Evolutionary conservation across 306 rosid species (phyloP).

Genomic region (Cucurbita moschata): DNA sequence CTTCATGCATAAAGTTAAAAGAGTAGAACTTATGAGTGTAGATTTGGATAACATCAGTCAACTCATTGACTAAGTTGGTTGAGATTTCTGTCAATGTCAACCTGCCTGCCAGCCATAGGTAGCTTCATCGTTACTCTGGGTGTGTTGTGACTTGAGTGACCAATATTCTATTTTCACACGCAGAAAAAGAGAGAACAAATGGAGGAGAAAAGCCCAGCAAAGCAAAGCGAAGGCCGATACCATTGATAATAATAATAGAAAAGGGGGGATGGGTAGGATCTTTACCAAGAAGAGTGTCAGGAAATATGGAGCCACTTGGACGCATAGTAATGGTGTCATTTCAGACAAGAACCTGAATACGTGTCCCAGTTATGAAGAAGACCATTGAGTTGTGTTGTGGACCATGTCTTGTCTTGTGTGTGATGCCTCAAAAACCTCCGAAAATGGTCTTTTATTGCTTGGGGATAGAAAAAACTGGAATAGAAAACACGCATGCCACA

Average conservation of each 20-base stretch:
- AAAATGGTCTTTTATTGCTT: not conserved
- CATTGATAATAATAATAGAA: not conserved
- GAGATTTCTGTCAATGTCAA: not conserved
- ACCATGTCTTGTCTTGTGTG: not conserved
- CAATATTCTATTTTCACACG: too few relatives aligned
- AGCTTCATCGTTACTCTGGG: not conserved
- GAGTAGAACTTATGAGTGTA: not conserved
- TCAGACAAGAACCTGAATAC: constrained; percentile 17
- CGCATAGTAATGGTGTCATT: constrained; percentile 10
- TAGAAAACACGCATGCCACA: not conserved
- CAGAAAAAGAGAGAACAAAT: too few relatives aligned
- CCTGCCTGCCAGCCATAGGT: not conserved
- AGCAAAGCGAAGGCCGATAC: too few relatives aligned
- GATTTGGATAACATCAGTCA: not conserved
- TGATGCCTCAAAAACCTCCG: not conserved
- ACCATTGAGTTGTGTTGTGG: not conserved
- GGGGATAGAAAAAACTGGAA: not conserved
- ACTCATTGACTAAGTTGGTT: not conserved
- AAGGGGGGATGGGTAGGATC: not conserved
- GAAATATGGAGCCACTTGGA: not conserved
- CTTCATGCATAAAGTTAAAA: not conserved
- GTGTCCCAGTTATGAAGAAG: constrained; percentile 3
- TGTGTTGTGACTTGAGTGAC: too few relatives aligned
- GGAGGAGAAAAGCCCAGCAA: too few relatives aligned
- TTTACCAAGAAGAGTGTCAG: not conserved